Base-by-base conservation (phyloP, 176 grass and related monocot genomes). In the Ananas comosus region DNA sequence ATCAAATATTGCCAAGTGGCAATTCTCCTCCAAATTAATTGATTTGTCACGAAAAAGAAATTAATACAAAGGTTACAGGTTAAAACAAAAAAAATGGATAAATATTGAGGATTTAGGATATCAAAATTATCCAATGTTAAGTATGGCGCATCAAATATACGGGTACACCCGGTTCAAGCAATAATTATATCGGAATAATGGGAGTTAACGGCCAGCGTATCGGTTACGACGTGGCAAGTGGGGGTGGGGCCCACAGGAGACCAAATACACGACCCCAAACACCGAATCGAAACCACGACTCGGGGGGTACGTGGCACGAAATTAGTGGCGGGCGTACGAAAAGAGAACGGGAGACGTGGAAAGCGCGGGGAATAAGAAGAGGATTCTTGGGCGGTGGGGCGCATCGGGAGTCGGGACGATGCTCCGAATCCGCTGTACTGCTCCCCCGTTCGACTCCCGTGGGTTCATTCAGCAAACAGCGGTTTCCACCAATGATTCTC, bases 131-230 rank as follows among this genome's bases (percentile, higher is more conserved):
- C 25, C 25, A 27, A 27, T 27, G 5, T 42, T 42, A 42, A 42
- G 33, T 0, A 42, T 42, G 5, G 33, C 7, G 33, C 33, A 42
- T 42, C 6, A 8, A 42, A 7, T 42, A 42, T 6, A 42, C 33
- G 5, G 33, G 33, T 7, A 7, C 33, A 42, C 33, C 33, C 0
- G 33, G 33, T 42, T 42, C 33, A 42, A 7, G 33, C 33, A 42
- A 42, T 42, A 42, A 42, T 6, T 42, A 27, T 42, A 7, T 7
- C 0, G 4, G 0, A 6, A 3, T 22, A 61, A 61, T 22, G 17
- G 6, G 56, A 61, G 17, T 19, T 22, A 61, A 67, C 69, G 50
- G 50, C 77, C 65, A 23, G 72, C 82, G 82, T 73, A 81, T 59
- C 63, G 64, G 79, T 49, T 80, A 80, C 79, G 71, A 68, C 66